Evolutionary conservation across 2,329 filamentous ascomycete species (phyloP), one percentile per base, ranked within the genome.

Genomic region (Pseudogymnoascus sp.): DNA sequence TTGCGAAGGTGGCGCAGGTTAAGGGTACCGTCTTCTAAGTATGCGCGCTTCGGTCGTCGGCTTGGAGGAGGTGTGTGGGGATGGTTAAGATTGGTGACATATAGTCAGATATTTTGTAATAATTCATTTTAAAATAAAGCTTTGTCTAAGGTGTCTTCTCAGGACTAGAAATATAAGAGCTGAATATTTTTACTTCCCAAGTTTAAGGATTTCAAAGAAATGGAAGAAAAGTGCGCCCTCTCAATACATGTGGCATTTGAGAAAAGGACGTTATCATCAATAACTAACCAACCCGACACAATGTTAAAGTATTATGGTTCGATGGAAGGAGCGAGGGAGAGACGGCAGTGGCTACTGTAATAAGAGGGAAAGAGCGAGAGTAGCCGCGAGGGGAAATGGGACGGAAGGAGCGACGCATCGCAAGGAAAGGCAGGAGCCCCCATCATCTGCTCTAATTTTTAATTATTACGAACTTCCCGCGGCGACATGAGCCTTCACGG

Each of bases 1-100:
- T 82, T 40, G 78, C 76, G 61, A 72, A 76, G 31, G 69, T 76
- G 16, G 74, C 76, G 65, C 75, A 82, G 69, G 74, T 76, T 16
- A 77, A 78, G 70, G 79, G 78, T 11, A 76, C 63, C 2, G 67
- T 70, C 14, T 70, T 69, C 50, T 69, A 68, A 59, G 16, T 50
- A 33, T 60, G 59, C 26, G 10, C 6, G 26, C 4, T 4, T 31
- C 26, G n/a, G 3, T 4, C 8, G 26, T 1, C 2, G 24, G n/a
- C 10, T 56, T 56, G n/a, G n/a, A 56, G 19, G 26, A 13, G 26
- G 8, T 31, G 6, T 47, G 26, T 53, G 8, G 47, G 5, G 47
- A 33, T 19, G 3, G 26, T 16, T 7, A 31, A 56, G 26, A 16
- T 19, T 31, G n/a, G 26, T 33, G 21, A 13, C n/a, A 56, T 31